Percentiles rank a stretch among this genome's conserved stretches.
Conservation (phyloP, 169 alveolate genomes). For the Eimeria maxima region DNA sequence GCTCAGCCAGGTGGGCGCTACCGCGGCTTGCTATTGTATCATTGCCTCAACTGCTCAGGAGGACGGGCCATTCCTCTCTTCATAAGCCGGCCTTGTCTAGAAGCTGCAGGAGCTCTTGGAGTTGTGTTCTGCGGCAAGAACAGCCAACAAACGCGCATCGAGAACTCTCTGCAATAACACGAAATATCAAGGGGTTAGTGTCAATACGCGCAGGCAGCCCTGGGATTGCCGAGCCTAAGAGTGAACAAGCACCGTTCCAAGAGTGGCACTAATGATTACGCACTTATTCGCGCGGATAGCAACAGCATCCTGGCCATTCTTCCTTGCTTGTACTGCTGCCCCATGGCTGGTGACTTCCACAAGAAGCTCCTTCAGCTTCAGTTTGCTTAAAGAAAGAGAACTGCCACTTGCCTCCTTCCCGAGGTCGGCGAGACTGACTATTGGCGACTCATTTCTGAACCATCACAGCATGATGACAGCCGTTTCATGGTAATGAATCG, state of each 20-base stretch:
- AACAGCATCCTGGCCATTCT: constrained; percentile 73
- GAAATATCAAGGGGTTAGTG: background rate
- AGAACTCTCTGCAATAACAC: background rate
- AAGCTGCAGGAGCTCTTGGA: constrained; percentile 69
- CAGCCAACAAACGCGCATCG: background rate
- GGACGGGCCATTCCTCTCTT: background rate
- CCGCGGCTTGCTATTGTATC: background rate
- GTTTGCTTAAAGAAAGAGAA: constrained; percentile 16
- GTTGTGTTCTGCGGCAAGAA: constrained; percentile 58
- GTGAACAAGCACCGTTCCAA: too few relatives aligned
- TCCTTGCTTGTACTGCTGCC: constrained; percentile 68
- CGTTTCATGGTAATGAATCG: background rate
- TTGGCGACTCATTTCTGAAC: constrained; percentile 57
- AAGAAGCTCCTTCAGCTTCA: constrained; percentile 71
- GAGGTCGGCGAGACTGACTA: constrained; percentile 23
- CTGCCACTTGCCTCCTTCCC: constrained; percentile 52
- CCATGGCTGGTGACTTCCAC: constrained; percentile 83
- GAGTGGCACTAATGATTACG: background rate
- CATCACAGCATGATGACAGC: background rate
- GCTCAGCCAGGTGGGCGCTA: background rate
- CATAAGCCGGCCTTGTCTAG: constrained; percentile 71
- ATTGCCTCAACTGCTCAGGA: background rate
- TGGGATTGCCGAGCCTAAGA: background rate
- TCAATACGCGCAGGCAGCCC: background rate
- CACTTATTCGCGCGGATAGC: constrained; percentile 77